Base-by-base conservation (phyloP, 257 asterid species). In the Gentiana straminea region DNA sequence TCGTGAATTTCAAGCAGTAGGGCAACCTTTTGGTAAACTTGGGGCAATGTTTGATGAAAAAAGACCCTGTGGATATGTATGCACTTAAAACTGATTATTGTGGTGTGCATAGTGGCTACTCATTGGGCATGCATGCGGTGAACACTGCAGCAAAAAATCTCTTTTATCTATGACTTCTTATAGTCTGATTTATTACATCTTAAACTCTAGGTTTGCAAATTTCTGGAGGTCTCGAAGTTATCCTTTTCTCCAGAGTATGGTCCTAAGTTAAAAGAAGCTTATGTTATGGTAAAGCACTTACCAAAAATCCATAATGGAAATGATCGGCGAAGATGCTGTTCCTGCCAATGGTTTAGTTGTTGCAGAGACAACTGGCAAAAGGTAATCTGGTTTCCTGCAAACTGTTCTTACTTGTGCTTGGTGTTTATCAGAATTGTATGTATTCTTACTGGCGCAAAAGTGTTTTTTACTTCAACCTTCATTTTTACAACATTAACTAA, bases 281-380 rank as follows among this genome's bases (percentile, higher is more conserved):
- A 74, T 67, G 70, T 89, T 61, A 75, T 89, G 94, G 97, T 85
- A 79, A 84, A 84, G 72, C 96, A 88, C 75, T 79, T 88, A 61
- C 89, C 96, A 33, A 73, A 63, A 58, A 63, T 72, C 55, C 60
- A 63, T 61, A 76, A 66, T 53, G 52, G 54, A 35, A 77, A 58
- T 12, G 77, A 78, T 45, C 80, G 67, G 48, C 60, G 55, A 59
- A 75, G 58, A 64, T 81, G 95, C 46, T 83, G 95, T 70, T 73
- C 88, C 44, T 82, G 94, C 53, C 80, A 70, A 50, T 81, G 86
- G 87, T 70, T 81, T 52, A 68, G 81, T 71, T 89, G 97, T 62
- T 89, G 95, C 76, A 81, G 85, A 77, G 95, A 89, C 75, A 83
- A 81, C 74, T 89, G 97, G 97, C 97, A 89, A 70, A 91, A 87